Evolutionary conservation across 495 filamentous ascomycete species (phyloP).

Genomic region (Xylaria scruposa): DNA sequence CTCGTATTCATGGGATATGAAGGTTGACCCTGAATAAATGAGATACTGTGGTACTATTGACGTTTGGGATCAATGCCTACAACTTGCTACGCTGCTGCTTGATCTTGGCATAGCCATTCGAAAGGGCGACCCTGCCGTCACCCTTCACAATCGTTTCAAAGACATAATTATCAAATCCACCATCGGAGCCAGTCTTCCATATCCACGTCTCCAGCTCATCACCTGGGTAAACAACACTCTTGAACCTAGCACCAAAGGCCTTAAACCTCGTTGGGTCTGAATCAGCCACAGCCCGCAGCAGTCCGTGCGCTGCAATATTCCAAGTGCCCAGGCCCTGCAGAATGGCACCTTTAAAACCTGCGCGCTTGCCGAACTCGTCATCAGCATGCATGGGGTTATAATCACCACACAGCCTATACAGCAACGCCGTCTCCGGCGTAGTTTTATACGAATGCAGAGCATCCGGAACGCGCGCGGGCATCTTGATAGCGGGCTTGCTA

Average conservation of each 20-base stretch:
- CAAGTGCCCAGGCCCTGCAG: slow-evolving; percentile 42
- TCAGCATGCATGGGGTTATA: slow-evolving; percentile 45
- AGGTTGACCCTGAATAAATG: neutral
- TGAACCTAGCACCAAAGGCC: slow-evolving; percentile 40
- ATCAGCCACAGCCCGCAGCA: slow-evolving; percentile 35
- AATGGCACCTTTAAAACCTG: slow-evolving; percentile 40
- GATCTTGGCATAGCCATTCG: slow-evolving; percentile 28
- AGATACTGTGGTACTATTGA: neutral
- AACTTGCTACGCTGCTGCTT: slow-evolving; percentile 26
- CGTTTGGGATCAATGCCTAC: slow-evolving; percentile 6
- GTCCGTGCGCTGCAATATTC: slow-evolving; percentile 43
- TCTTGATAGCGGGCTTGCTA: slow-evolving; percentile 24
- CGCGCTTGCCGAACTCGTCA: slow-evolving; percentile 36
- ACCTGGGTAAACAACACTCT: slow-evolving; percentile 43
- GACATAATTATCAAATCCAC: slow-evolving; percentile 34
- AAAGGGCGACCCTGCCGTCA: slow-evolving; percentile 39
- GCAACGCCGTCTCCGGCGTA: slow-evolving; percentile 34
- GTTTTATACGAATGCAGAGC: slow-evolving; percentile 36
- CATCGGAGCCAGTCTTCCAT: slow-evolving; percentile 35
- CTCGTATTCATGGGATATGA: neutral
- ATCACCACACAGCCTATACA: slow-evolving; percentile 46
- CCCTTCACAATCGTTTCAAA: slow-evolving; percentile 41
- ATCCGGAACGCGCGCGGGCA: slow-evolving; percentile 37
- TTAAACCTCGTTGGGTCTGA: slow-evolving; percentile 36
- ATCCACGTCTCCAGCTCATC: slow-evolving; percentile 42